Conservation (phyloP, 2,329 filamentous ascomycete species). For the Claviceps sp. region DNA sequence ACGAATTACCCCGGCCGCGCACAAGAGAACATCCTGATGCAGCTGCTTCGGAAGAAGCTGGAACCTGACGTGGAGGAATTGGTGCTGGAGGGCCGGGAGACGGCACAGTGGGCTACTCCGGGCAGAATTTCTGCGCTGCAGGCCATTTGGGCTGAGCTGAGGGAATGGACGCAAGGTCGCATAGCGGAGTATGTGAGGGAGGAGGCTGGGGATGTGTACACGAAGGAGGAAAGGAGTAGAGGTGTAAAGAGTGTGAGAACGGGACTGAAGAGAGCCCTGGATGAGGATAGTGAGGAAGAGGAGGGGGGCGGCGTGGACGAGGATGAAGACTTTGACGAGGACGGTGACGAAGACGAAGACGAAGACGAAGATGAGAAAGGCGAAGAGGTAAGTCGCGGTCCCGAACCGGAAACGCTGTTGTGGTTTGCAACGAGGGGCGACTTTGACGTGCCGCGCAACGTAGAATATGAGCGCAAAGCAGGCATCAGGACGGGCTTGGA, state of each 20-base stretch:
- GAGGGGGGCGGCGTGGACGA: constrained; percentile 26
- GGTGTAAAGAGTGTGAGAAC: constrained; percentile 61
- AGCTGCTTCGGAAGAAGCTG: constrained; percentile 70
- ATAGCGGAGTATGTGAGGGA: constrained; percentile 29
- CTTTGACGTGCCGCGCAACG: constrained; percentile 29
- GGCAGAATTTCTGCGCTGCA: constrained; percentile 33
- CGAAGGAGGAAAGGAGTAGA: constrained; percentile 51
- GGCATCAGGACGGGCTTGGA: constrained; percentile 20
- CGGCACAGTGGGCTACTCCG: constrained; percentile 25
- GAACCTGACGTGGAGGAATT: constrained; percentile 66
- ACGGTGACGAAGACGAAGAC: constrained; percentile 9
- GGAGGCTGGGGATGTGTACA: constrained; percentile 50
- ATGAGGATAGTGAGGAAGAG: constrained; percentile 38
- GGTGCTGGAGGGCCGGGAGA: constrained; percentile 48
- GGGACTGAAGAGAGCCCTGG: constrained; percentile 45
- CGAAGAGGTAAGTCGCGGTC: constrained; percentile 17
- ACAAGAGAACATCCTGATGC: constrained; percentile 51
- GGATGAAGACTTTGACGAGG: constrained; percentile 11
- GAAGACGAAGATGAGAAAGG: constrained; percentile 1
- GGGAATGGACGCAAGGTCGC: constrained; percentile 26
- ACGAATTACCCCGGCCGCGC: constrained; percentile 61
- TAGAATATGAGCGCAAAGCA: constrained; percentile 28
- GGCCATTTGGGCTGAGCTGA: constrained; percentile 42
- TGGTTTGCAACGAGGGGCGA: constrained; percentile 33
- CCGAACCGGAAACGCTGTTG: constrained; percentile 33